These are phyloP conservation scores for Eucalyptus pauciflora DNA, from an alignment of 345 rosid genomes.

Conservation along the genomic window DNA sequence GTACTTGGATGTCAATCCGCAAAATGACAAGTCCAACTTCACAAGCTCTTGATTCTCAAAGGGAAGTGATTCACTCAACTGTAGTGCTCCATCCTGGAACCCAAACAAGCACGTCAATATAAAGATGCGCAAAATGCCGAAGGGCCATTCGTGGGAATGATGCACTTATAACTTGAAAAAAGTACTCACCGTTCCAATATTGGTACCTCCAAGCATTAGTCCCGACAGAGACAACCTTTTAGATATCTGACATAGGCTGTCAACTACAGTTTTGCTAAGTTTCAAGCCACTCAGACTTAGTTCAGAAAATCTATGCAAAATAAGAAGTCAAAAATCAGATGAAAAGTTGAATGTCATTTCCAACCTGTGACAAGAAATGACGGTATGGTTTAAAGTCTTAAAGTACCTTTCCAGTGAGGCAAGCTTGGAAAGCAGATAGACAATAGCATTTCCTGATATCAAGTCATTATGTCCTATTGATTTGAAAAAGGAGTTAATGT, in stretches of 20 bases:
- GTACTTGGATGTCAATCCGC: constrained; percentile 41
- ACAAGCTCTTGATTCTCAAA: constrained; percentile 41
- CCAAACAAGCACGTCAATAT: not conserved
- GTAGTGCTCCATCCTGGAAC: constrained; percentile 60
- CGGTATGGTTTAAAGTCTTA: not conserved
- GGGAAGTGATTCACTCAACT: constrained; percentile 41
- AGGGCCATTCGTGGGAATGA: not conserved
- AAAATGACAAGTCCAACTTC: constrained; percentile 69
- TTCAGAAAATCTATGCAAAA: constrained; percentile 53
- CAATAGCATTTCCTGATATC: constrained; percentile 53
- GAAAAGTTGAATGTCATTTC: not conserved
- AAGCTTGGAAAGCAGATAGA: constrained; percentile 52
- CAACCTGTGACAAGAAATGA: not conserved
- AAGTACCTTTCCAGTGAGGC: constrained; percentile 46
- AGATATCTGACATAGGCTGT: constrained; percentile 61
- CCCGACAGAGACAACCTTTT: constrained; percentile 50
- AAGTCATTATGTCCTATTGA: constrained; percentile 61
- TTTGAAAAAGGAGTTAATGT: not conserved
- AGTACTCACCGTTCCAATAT: constrained; percentile 66
- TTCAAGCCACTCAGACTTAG: constrained; percentile 69
- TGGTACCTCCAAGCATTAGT: constrained; percentile 65
- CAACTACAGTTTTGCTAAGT: constrained; percentile 52
- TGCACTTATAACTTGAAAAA: not conserved
- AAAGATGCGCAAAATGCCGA: not conserved
- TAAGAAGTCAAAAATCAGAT: not conserved